phyloP scores from a whole-genome alignment of 2,329 filamentous ascomycete genomes.

The Fusarium agapanthi region DNA sequence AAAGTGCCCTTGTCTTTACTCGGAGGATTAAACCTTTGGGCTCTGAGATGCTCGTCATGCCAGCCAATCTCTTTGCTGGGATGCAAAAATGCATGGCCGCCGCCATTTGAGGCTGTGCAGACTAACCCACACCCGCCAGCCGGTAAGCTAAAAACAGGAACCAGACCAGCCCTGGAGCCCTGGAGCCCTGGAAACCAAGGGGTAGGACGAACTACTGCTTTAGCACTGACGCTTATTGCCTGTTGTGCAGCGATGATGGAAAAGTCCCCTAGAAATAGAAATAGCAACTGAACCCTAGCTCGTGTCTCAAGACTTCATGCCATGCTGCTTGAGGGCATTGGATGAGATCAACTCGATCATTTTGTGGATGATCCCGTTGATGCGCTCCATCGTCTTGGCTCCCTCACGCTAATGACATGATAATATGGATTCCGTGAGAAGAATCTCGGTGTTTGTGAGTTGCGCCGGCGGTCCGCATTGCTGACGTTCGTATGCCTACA shows the following conservation, averaged over 20 bases:
- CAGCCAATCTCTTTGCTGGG: not conserved
- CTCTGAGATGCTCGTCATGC: slow-evolving; percentile 4
- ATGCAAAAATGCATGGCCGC: slow-evolving; percentile 14
- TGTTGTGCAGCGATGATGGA: slow-evolving; percentile 4
- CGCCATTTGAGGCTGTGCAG: slow-evolving; percentile 34
- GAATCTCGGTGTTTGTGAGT: slow-evolving; percentile 3
- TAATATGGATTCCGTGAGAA: not conserved
- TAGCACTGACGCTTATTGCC: slow-evolving; percentile 13
- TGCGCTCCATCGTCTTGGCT: slow-evolving; percentile 12
- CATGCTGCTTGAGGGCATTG: not conserved
- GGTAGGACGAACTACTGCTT: slow-evolving; percentile 23
- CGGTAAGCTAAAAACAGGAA: slow-evolving; percentile 36
- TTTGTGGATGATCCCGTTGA: slow-evolving; percentile 1
- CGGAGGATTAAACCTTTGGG: slow-evolving; percentile 7
- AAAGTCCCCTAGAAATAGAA: slow-evolving; percentile 26
- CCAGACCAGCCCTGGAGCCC: slow-evolving; percentile 3
- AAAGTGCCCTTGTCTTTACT: slow-evolving; percentile 15
- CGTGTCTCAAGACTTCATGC: slow-evolving; percentile 16
- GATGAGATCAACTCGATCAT: not conserved
- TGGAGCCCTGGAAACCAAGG: slow-evolving; percentile 1
- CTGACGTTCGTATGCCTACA: slow-evolving; percentile 6
- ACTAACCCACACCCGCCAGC: slow-evolving; percentile 23
- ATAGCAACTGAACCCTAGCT: slow-evolving; percentile 20
- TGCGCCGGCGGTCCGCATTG: slow-evolving; percentile 5
- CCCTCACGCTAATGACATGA: slow-evolving; percentile 14